Conservation (phyloP, 805 yeast species). For the Saturnispora quitensis region DNA sequence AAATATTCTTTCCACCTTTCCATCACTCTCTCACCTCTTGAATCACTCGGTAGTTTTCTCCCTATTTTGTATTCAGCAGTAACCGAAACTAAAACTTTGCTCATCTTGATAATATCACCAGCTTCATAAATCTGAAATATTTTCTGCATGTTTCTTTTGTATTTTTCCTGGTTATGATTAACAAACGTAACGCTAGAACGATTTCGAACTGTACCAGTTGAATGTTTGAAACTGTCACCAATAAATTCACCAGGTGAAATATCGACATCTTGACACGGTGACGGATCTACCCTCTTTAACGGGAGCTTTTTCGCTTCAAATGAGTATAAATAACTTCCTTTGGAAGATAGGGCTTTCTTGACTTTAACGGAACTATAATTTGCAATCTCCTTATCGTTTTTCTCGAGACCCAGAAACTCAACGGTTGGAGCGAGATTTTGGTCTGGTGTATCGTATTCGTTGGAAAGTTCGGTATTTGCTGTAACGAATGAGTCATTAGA, state of each 20-base stretch:
- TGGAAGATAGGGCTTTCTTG: constrained; percentile 5
- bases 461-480: constrained; percentile 9
- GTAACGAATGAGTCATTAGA: constrained; percentile 20
- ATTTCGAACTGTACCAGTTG: too few species aligned
- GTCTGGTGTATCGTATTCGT: neutral
- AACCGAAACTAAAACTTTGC: constrained; percentile 52
- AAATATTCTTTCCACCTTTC: constrained; percentile 78
- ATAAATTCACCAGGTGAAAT: neutral
- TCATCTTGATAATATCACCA: constrained; percentile 61
- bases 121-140: constrained; percentile 29
- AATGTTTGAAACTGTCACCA: neutral
- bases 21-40: constrained; percentile 38
- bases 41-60: constrained; percentile 16
- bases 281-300: constrained; percentile 6
- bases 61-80: constrained; percentile 31
- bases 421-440: neutral
- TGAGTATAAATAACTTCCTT: constrained; percentile 5
- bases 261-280: constrained; percentile 7
- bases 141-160: constrained; percentile 18
- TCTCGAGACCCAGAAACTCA: neutral
- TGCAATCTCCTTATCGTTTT: neutral
- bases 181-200: neutral
- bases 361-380: neutral
- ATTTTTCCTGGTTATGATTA: constrained; percentile 3
- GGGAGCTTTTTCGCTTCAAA: constrained; percentile 7